Conservation (phyloP, 306 rosid genomes). For the Medicago lupulina region DNA sequence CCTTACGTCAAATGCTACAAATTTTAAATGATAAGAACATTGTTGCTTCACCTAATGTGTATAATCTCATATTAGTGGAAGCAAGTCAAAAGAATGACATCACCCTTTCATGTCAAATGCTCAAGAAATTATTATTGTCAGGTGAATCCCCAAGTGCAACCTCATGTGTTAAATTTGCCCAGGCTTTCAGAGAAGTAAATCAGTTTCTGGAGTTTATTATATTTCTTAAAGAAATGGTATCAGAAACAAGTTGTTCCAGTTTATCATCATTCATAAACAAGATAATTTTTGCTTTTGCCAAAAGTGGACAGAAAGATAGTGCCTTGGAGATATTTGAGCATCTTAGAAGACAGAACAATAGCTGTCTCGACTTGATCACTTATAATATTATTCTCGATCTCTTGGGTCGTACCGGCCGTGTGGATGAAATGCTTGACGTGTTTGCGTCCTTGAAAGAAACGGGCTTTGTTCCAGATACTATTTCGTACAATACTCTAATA, state of each 20-base stretch:
- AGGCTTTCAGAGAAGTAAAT: conserved; percentile 58
- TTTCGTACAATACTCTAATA: conserved; percentile 77
- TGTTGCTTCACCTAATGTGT: conserved; percentile 43
- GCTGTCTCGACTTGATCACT: conserved; percentile 60
- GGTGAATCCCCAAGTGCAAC: conserved; percentile 51
- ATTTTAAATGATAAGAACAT: conserved; percentile 49
- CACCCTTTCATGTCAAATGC: conserved; percentile 55
- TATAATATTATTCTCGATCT: conserved; percentile 75
- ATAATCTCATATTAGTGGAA: conserved; percentile 54
- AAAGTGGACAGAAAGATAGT: conserved; percentile 70
- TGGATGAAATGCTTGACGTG: conserved; percentile 60
- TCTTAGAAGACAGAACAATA: conserved; percentile 48
- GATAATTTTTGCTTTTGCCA: conserved; percentile 67
- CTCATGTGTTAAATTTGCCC: conserved; percentile 60
- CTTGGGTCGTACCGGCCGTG: conserved; percentile 65
- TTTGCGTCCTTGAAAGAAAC: conserved; percentile 64
- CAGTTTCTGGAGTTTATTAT: conserved; percentile 51
- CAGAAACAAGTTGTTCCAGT: conserved; percentile 53
- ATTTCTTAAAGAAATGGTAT: conserved; percentile 51
- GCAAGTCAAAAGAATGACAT: conserved; percentile 65
- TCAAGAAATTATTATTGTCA: conserved; percentile 57
- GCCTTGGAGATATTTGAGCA: conserved; percentile 69
- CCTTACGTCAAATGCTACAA: conserved; percentile 54
- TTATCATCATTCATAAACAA: conserved; percentile 58
- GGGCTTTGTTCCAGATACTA: conserved; percentile 61